Evolutionary conservation across 148 eudicot species (phyloP).

Genomic region (Bassia scoparia): DNA sequence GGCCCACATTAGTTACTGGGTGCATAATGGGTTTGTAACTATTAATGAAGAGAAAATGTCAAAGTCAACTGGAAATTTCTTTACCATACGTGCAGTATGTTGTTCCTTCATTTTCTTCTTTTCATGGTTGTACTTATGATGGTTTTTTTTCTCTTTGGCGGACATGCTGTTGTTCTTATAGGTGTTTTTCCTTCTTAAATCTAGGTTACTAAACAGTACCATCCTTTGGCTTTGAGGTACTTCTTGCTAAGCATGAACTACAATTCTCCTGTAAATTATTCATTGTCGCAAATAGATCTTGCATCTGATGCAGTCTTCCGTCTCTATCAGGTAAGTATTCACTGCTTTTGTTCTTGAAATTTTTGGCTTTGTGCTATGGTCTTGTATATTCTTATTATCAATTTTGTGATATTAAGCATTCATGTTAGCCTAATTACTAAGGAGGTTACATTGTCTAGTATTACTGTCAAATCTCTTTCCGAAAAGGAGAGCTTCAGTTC

Average conservation of each 20-base stretch:
- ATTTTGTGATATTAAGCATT: not conserved
- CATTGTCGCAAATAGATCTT: constrained; percentile 52
- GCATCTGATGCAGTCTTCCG: constrained; percentile 71
- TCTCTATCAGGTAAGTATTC: constrained; percentile 61
- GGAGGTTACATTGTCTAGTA: too few relatives aligned
- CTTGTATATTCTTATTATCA: not conserved
- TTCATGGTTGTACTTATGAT: not conserved
- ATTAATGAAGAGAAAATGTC: constrained; percentile 81
- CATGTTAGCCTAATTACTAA: too few relatives aligned
- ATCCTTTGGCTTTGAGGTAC: constrained; percentile 85
- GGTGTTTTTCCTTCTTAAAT: constrained; percentile 9
- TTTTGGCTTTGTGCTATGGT: not conserved
- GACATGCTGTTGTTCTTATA: constrained; percentile 4
- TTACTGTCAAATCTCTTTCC: too few relatives aligned
- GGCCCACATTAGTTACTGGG: constrained; percentile 67
- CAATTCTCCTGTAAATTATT: constrained; percentile 75
- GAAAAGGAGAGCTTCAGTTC: too few relatives aligned
- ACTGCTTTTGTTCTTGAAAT: not conserved
- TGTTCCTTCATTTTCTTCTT: not conserved
- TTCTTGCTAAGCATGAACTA: constrained; percentile 75
- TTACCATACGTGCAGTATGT: constrained; percentile 82
- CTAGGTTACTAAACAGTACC: constrained; percentile 69
- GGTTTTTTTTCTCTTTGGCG: not conserved
- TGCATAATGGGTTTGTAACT: constrained; percentile 87
- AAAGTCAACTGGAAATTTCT: constrained; percentile 72